Evolutionary conservation across 495 filamentous ascomycete genomes (phyloP).

Genomic region (Penicillium flavigenum): DNA sequence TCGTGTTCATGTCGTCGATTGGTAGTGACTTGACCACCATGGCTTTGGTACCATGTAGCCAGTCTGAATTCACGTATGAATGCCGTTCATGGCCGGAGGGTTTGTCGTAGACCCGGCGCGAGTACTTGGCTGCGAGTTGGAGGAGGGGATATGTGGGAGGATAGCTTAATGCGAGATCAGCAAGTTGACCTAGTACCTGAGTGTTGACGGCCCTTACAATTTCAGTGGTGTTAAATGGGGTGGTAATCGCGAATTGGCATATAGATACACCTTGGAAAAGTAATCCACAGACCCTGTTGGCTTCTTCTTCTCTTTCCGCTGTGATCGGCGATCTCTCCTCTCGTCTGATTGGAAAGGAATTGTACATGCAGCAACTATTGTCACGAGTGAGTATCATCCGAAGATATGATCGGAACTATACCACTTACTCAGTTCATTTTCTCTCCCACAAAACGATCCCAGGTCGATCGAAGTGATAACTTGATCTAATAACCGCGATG

Average conservation of each 20-base stretch:
- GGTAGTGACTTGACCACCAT: conserved; percentile 79
- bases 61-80: conserved; percentile 66
- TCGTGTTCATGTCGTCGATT: conserved; percentile 70
- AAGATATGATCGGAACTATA: neutral
- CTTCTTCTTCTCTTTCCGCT: conserved; percentile 12
- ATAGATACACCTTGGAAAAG: conserved; percentile 75
- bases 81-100: conserved; percentile 58
- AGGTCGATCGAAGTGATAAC: conserved; percentile 69
- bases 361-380: conserved; percentile 29
- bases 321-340: conserved; percentile 16
- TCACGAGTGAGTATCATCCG: neutral
- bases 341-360: conserved; percentile 16
- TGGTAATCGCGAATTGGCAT: conserved; percentile 75
- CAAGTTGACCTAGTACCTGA: neutral
- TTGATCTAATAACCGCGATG: conserved; percentile 50
- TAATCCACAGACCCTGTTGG: conserved; percentile 42
- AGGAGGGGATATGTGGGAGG: conserved; percentile 69
- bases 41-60: conserved; percentile 71
- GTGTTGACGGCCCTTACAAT: conserved; percentile 50
- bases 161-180: conserved; percentile 47
- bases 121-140: conserved; percentile 72
- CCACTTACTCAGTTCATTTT: conserved; percentile 55
- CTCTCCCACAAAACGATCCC: conserved; percentile 61
- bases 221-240: conserved; percentile 61
- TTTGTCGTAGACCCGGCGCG: conserved; percentile 66